Evolutionary conservation across 768 basidiomycete species (phyloP), one percentile per base, ranked within the genome.

Genomic region (Pleurotus salmoneostramineus): DNA sequence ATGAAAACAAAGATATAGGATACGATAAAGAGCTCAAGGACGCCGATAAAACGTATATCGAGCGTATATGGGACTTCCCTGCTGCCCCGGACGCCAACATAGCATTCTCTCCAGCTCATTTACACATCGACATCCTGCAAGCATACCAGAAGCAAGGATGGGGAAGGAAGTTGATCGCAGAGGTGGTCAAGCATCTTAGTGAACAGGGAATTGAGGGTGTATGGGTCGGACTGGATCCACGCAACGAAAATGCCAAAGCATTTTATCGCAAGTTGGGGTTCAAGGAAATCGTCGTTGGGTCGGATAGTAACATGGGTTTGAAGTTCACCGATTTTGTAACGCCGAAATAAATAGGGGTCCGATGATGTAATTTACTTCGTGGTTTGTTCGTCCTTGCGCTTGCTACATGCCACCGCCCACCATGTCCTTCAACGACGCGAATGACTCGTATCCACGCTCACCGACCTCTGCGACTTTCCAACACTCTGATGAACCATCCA

Each of bases 91-190:
- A 82, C 6, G 75, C 79, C n/a, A 80, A 79, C 61, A 72, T 89
- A 59, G 71, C 76, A 4, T 88, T 87, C 65, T 84, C 89, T 14
- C 80, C 84, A 8, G 89, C 89, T 6, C 89, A 92, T 69, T 61
- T 92, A 62, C 90, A 93, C 67, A 85, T 92, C 64, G 74, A 93
- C 62, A 82, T 92, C 56, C 65, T 91, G 63, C 78, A 84, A 27
- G 76, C 75, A 44, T 82, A 88, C 66, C 89, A 89, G 68, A 73
- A 81, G 56, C 79, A 79, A 60, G 89, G 89, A 21, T 89, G 84
- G 83, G 90, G 89, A n/a, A 77, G 76, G 66, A 82, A 70, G 66
- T 67, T 92, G 62, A 83, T 91, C 36, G 74, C 69, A 46, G 70
- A 63, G 35, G 87, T 81, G 3, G 77, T 88, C 27, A 72, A 74